Evolutionary conservation across 2,329 filamentous ascomycete genomes (phyloP), one percentile per base, ranked within the genome.

Genomic region (Colletotrichum australisinense): DNA sequence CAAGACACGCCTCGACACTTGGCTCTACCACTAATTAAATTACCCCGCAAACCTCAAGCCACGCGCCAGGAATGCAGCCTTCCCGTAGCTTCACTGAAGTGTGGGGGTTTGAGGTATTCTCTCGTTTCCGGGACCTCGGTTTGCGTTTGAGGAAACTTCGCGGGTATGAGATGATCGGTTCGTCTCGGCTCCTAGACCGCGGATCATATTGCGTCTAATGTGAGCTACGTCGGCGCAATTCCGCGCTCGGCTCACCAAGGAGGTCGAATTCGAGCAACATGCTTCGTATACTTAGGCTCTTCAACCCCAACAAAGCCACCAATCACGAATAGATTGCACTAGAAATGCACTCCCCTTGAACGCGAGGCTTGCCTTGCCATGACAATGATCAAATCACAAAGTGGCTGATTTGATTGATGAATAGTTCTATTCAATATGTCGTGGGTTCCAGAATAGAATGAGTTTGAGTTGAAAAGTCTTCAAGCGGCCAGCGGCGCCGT

Each of bases 31-130:
- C 16, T 42, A 19, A 56, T 7, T 28, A 14, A 19, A 56, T 22
- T 56, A 65, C 49, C 63, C 63, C 52, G 52, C 63, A 65, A 52
- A 65, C 38, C 26, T 8, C 52, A 56, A 30, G 63, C 30, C 32
- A 65, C 16, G 22, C 63, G 52, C 52, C 32, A 22, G 28, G 32
- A 16, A 65, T 30, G 63, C 22, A 57, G 63, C 14, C 52, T 52
- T 30, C 28, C 55, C 55, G 52, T 56, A 56, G 52, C 63, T 30
- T 64, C 46, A 4, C 14, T 24, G 5, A 22, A 16, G 28, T 16
- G 46, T 24, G 53, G 53, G 53, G 46, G 26, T n/a, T 63, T n/a
- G 38, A 38, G 38, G 49, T 52, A 8, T 55, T 22, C 12, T 30
- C 3, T n/a, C 22, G 19, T 5, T 38, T 22, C 30, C 49, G 12